Evolutionary conservation across 2,329 filamentous ascomycete genomes (phyloP).

Genomic region (Fusarium brachygibbosum): DNA sequence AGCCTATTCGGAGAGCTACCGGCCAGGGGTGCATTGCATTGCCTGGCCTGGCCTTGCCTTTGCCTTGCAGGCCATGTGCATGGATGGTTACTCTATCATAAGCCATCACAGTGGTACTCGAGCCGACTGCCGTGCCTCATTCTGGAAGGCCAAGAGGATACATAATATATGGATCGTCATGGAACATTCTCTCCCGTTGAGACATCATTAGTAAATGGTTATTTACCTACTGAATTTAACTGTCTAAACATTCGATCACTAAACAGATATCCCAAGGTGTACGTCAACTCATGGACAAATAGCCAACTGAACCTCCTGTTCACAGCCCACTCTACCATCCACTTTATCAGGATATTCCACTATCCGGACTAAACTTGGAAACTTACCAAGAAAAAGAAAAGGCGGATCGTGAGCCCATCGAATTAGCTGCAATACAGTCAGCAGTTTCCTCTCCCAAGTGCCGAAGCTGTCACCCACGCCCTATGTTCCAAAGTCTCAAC

Average conservation of each 20-base stretch:
- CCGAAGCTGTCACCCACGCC: slow-evolving; percentile 14
- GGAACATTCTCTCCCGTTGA: background rate
- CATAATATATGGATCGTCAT: slow-evolving; percentile 6
- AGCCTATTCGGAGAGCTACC: background rate
- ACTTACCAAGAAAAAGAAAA: background rate
- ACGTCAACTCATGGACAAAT: background rate
- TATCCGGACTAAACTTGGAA: slow-evolving; percentile 1
- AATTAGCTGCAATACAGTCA: slow-evolving; percentile 30
- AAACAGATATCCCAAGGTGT: background rate
- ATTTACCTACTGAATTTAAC: background rate
- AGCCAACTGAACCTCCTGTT: background rate
- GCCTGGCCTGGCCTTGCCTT: background rate
- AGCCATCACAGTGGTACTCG: background rate
- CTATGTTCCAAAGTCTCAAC: slow-evolving; percentile 1
- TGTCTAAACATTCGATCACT: background rate
- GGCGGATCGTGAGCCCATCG: slow-evolving; percentile 9
- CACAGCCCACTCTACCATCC: background rate
- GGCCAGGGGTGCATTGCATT: background rate
- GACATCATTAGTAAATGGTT: background rate
- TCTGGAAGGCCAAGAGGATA: slow-evolving; percentile 3
- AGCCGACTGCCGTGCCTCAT: slow-evolving; percentile 5
- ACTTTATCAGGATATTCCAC: background rate
- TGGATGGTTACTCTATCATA: slow-evolving; percentile 1
- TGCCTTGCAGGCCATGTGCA: slow-evolving; percentile 4
- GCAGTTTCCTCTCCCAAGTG: slow-evolving; percentile 17